These are phyloP conservation scores for Coniochaeta pulveracea DNA, from an alignment of 2,329 filamentous ascomycete genomes.

Conservation along the genomic window DNA sequence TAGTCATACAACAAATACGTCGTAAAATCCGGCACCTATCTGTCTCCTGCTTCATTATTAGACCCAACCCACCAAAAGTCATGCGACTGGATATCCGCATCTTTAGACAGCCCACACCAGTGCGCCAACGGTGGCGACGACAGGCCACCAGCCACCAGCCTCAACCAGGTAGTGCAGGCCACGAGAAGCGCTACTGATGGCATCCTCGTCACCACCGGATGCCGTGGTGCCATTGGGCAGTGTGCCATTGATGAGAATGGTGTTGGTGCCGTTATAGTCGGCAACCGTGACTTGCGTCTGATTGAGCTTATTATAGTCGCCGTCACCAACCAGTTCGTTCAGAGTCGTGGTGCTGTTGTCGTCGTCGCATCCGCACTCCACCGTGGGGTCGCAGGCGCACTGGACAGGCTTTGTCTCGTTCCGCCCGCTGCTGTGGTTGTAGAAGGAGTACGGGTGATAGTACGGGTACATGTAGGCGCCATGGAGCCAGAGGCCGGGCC, in stretches of 20 bases:
- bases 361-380: slow-evolving; percentile 58
- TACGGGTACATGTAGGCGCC: slow-evolving; percentile 52
- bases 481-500: slow-evolving; percentile 55
- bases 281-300: slow-evolving; percentile 50
- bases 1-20: no score
- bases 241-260: slow-evolving; percentile 65
- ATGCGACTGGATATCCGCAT: background rate
- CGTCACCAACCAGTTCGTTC: slow-evolving; percentile 52
- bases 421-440: slow-evolving; percentile 36
- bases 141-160: slow-evolving; percentile 38
- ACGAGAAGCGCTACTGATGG: slow-evolving; percentile 17
- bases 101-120: slow-evolving; percentile 30
- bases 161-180: slow-evolving; percentile 22
- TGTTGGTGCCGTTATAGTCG: slow-evolving; percentile 49
- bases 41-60: no score
- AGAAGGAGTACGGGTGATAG: slow-evolving; percentile 32
- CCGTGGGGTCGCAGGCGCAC: slow-evolving; percentile 47
- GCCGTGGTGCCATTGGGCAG: slow-evolving; percentile 56
- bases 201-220: slow-evolving; percentile 28
- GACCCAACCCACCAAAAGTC: no score
- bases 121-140: slow-evolving; percentile 28
- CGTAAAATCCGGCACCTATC: no score
- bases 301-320: slow-evolving; percentile 48
- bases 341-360: slow-evolving; percentile 40
- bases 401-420: slow-evolving; percentile 50